Evolutionary conservation across 192 early-diverging fungal species (phyloP).

Genomic region (Coemansia sp.): DNA sequence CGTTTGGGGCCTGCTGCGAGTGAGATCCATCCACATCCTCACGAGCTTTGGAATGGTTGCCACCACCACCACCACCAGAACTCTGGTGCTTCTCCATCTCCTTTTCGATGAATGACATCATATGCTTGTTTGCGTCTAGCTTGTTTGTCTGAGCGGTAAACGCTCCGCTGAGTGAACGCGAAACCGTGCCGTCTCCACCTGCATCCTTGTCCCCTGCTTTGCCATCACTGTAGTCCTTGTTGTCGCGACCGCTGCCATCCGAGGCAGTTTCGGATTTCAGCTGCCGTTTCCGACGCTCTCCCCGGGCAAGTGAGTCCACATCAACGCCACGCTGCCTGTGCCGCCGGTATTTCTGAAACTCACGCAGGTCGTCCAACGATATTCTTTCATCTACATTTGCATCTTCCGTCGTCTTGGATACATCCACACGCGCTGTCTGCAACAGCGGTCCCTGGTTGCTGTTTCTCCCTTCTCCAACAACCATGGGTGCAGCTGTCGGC

Average conservation of each 20-base stretch:
- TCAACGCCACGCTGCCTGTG: conserved; percentile 25
- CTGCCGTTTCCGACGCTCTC: conserved; percentile 19
- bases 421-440: background rate
- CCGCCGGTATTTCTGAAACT: conserved; percentile 24
- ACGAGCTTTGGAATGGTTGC: background rate
- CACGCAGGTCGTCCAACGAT: conserved; percentile 21
- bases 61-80: background rate
- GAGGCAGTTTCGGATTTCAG: conserved; percentile 1
- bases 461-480: background rate
- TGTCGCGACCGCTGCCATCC: conserved; percentile 12
- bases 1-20: background rate
- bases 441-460: background rate
- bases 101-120: conserved; percentile 83
- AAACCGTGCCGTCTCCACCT: conserved; percentile 9
- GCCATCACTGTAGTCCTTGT: conserved; percentile 4
- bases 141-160: conserved; percentile 75
- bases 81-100: conserved; percentile 57
- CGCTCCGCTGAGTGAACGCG: conserved; percentile 58
- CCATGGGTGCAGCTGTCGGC: background rate
- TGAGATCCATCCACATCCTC: background rate
- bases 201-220: conserved; percentile 32
- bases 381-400: background rate
- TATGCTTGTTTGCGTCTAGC: conserved; percentile 78
- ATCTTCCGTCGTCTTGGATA: background rate
- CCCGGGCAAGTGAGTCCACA: conserved; percentile 19